Evolutionary conservation across 2,329 filamentous ascomycete genomes (phyloP), one percentile per base, ranked within the genome.

Genomic region (Clonostachys sp.): DNA sequence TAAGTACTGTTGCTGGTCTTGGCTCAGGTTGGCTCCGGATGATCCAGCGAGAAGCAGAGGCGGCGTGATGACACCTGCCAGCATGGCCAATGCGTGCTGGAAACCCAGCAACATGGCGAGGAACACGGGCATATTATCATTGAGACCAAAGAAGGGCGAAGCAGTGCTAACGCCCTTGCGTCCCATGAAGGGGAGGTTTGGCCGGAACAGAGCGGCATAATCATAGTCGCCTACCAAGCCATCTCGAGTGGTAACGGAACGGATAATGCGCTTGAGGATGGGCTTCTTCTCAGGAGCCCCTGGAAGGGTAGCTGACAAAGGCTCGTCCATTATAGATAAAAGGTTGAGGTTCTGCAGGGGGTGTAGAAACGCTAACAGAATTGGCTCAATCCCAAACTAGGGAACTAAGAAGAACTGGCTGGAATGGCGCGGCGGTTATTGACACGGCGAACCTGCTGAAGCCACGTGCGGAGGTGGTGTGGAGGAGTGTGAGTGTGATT

Each of bases 221-320:
- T 96, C 87, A 66, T 96, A 96, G 57, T 83, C 77, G 52, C 91
- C 91, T 48, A 96, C 66, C 24, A 96, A 76, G 12, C 91, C 91
- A 2, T 91, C 78, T 51, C 73, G 83, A 42, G 78, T 82, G 46
- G 75, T 66, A 53, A 81, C 74, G 6, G 70, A 67, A 50, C 66
- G 68, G 34, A 49, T 51, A 17, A 64, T 51, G 24, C 61, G 61
- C 45, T 60, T 50, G 34, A 53, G 17, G 44, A 65, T 44, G 34
- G 54, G 51, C 56, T 61, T 70, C 48, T 55, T 62, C 47, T 59
- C 62, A 16, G 65, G 60, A 7, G 59, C 53, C 33, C 52, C 67
- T 64, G 57, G 81, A 77, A 43, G 70, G 66, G 13, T 72, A 71
- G 47, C 78, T 73, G 52, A 30, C 24, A 30, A 30, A 30, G 24